phyloP scores from a whole-genome alignment of 2,329 filamentous ascomycete genomes.

The Fusarium sp. region DNA sequence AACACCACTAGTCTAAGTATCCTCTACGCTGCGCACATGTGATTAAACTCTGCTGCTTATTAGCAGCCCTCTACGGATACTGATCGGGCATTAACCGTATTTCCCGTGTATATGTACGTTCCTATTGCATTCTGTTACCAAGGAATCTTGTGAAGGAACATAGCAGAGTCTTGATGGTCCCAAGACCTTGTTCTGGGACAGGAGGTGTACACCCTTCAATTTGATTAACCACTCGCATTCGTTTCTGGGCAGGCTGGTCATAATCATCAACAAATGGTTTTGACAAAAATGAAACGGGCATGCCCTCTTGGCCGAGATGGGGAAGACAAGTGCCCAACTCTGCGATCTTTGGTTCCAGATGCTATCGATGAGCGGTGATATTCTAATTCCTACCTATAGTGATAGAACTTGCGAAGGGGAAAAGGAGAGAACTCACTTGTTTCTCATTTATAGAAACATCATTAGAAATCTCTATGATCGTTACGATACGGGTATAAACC shows the following conservation, averaged over 20 bases:
- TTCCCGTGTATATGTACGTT: not conserved
- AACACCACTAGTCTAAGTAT: not conserved
- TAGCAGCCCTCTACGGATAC: not conserved
- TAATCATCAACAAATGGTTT: not conserved
- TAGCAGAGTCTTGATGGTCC: constrained; percentile 9
- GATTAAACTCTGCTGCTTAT: not conserved
- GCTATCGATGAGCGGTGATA: not conserved
- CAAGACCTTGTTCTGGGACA: constrained; percentile 15
- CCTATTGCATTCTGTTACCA: not conserved
- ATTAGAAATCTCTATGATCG: not conserved
- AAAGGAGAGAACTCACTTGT: not conserved
- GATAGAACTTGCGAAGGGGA: not conserved
- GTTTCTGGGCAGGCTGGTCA: constrained; percentile 11
- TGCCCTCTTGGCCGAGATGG: not conserved
- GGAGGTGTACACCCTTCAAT: constrained; percentile 10
- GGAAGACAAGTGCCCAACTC: not conserved
- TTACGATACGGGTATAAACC: not conserved
- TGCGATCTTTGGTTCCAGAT: not conserved
- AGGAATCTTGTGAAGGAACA: not conserved
- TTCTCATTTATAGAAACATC: not conserved
- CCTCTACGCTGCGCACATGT: not conserved
- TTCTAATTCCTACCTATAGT: not conserved
- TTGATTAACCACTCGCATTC: constrained; percentile 18
- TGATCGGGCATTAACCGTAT: constrained; percentile 14
- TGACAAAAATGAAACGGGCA: not conserved